phyloP scores from a whole-genome alignment of 2,329 filamentous ascomycete genomes.

The Stachybotrys elegans region DNA sequence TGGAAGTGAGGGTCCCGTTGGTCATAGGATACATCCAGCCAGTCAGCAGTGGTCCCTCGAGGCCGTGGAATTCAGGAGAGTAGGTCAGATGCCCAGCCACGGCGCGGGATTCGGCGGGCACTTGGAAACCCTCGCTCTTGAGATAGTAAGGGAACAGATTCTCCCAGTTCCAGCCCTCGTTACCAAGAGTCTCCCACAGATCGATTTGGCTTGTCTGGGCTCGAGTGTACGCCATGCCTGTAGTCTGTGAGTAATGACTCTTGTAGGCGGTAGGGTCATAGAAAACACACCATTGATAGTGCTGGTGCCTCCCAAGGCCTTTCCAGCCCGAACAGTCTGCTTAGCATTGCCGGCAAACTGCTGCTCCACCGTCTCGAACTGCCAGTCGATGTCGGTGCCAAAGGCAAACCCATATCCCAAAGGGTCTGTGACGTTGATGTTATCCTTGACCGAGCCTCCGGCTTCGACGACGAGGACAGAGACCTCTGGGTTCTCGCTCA shows the following conservation, averaged over 20 bases:
- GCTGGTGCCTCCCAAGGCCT: constrained; percentile 34
- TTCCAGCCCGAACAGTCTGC: constrained; percentile 27
- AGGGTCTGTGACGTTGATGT: too few relatives aligned
- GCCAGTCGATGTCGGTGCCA: constrained; percentile 23
- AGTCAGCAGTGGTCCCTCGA: constrained; percentile 26
- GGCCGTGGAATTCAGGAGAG: constrained; percentile 27
- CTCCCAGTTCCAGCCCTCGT: constrained; percentile 40
- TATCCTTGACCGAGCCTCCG: too few relatives aligned
- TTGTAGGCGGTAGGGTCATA: background rate
- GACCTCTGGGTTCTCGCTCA: too few relatives aligned
- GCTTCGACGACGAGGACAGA: too few relatives aligned
- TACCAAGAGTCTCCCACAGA: constrained; percentile 37
- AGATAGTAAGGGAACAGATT: constrained; percentile 41
- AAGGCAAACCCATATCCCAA: too few relatives aligned
- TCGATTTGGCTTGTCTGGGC: constrained; percentile 35
- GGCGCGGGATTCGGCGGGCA: constrained; percentile 26
- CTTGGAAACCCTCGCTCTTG: constrained; percentile 31
- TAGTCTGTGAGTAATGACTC: constrained; percentile 2
- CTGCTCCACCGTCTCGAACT: constrained; percentile 27
- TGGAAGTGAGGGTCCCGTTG: constrained; percentile 26
- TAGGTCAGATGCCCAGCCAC: constrained; percentile 29
- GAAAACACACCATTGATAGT: constrained; percentile 30
- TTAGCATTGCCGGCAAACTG: constrained; percentile 21
- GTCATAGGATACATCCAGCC: constrained; percentile 29
- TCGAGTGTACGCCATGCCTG: constrained; percentile 42